Evolutionary conservation across 306 rosid species (phyloP).

Genomic region (Ceratonia siliqua): DNA sequence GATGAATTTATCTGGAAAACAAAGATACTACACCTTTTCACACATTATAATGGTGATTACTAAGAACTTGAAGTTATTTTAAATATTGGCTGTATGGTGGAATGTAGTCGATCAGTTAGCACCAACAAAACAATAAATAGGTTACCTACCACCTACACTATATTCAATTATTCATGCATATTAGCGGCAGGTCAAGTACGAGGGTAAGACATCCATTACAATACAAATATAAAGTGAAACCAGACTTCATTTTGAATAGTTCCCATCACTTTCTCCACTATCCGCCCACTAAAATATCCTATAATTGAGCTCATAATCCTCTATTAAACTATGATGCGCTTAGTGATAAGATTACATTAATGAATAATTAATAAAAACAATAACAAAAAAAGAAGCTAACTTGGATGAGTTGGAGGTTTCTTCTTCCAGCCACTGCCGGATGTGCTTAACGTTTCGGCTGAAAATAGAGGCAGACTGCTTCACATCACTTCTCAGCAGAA

Average conservation of each 20-base stretch:
- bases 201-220: conserved; percentile 6
- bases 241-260: neutral
- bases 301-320: neutral
- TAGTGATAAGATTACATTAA: neutral
- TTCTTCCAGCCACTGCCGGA: conserved; percentile 59
- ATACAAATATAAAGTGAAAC: neutral
- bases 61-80: conserved; percentile 4
- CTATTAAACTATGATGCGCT: neutral
- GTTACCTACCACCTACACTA: neutral
- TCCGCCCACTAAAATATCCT: neutral
- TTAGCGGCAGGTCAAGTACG: neutral
- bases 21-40: neutral
- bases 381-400: neutral
- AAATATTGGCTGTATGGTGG: neutral
- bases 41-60: neutral
- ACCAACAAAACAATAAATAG: neutral
- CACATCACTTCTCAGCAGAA: conserved; percentile 56
- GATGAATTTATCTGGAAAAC: neutral
- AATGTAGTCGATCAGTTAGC: neutral
- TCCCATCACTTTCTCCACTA: neutral
- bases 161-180: neutral
- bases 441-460: conserved; percentile 50
- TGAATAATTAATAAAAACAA: neutral
- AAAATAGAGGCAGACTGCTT: conserved; percentile 48
- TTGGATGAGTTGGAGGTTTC: conserved; percentile 52